A percentile compares a stretch with the other conserved stretches of the same genome.
Conservation (phyloP, 2,329 filamentous ascomycete species). For the Drechmeria coniospora region DNA sequence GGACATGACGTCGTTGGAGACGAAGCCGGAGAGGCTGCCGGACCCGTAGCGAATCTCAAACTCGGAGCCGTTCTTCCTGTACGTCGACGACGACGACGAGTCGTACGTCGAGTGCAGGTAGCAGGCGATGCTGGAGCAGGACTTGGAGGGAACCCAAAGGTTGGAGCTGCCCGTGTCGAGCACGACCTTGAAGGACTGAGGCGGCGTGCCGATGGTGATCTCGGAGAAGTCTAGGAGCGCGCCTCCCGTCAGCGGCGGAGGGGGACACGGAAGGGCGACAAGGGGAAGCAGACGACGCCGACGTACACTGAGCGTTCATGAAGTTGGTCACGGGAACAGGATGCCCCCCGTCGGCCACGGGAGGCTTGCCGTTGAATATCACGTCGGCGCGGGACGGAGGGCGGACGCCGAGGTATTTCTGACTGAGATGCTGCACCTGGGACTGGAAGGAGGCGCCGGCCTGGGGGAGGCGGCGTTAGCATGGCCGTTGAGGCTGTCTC, state of each 20-base stretch:
- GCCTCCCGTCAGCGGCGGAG: too few relatives aligned
- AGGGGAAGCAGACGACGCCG: too few relatives aligned
- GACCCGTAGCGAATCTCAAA: slow-evolving; percentile 96
- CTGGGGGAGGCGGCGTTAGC: slow-evolving; percentile 25
- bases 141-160: slow-evolving; percentile 86
- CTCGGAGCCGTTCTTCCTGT: slow-evolving; percentile 81
- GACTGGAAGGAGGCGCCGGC: slow-evolving; percentile 63
- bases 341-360: slow-evolving; percentile 53
- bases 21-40: slow-evolving; percentile 81
- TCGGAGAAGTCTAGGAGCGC: slow-evolving; percentile 96
- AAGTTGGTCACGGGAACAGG: slow-evolving; percentile 90
- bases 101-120: slow-evolving; percentile 97
- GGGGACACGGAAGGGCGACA: not conserved
- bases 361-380: slow-evolving; percentile 62
- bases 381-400: slow-evolving; percentile 54
- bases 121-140: slow-evolving; percentile 93
- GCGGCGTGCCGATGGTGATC: slow-evolving; percentile 80
- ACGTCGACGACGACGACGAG: slow-evolving; percentile 72
- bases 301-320: slow-evolving; percentile 93
- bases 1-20: slow-evolving; percentile 72
- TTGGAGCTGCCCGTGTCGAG: slow-evolving; percentile 98
- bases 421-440: slow-evolving; percentile 68
- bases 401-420: slow-evolving; percentile 85
- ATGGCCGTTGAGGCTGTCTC: not conserved
- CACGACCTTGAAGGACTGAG: slow-evolving; percentile 95